Evolutionary conservation across 441 rosid genomes (phyloP).

Genomic region (Erysimum cheiri): DNA sequence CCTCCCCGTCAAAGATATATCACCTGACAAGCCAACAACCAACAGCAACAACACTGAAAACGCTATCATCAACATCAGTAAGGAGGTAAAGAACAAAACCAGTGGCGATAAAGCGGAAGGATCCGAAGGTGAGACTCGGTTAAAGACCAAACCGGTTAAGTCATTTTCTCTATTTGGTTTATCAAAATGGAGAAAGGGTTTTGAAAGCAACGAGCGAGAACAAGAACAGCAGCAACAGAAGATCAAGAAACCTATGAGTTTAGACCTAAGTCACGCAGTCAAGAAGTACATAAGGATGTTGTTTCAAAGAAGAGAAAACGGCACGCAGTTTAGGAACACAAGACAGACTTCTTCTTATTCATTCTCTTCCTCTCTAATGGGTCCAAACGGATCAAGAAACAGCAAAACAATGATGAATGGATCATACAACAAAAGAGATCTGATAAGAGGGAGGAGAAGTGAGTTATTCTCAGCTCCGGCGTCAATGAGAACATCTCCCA

Average conservation of each 20-base stretch:
- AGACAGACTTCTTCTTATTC: slow-evolving; percentile 58
- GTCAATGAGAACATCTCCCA: slow-evolving; percentile 87
- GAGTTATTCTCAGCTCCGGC: slow-evolving; percentile 84
- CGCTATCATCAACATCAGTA: slow-evolving; percentile 5
- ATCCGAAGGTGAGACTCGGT: slow-evolving; percentile 44
- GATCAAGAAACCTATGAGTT: slow-evolving; percentile 60
- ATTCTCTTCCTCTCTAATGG: slow-evolving; percentile 33
- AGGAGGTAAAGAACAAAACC: too few species aligned
- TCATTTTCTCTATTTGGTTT: slow-evolving; percentile 76
- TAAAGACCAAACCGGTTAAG: slow-evolving; percentile 53
- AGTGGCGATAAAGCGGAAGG: too few species aligned
- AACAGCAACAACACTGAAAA: slow-evolving; percentile 35
- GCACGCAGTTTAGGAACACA: slow-evolving; percentile 47
- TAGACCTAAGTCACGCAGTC: slow-evolving; percentile 62
- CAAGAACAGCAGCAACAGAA: slow-evolving; percentile 45
- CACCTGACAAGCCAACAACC: slow-evolving; percentile 46
- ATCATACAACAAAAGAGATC: slow-evolving; percentile 53
- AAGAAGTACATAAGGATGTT: slow-evolving; percentile 74
- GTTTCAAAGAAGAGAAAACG: slow-evolving; percentile 62
- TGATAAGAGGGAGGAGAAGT: slow-evolving; percentile 47
- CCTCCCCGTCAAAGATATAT: slow-evolving; percentile 57
- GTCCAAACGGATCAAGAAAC: slow-evolving; percentile 26
- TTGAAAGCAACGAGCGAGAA: slow-evolving; percentile 48
- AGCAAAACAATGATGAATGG: slow-evolving; percentile 47
- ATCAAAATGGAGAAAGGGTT: slow-evolving; percentile 59